These are phyloP conservation scores for Hanseniaspora taiwanica DNA, from an alignment of 805 yeast genomes.

Conservation along the genomic window DNA sequence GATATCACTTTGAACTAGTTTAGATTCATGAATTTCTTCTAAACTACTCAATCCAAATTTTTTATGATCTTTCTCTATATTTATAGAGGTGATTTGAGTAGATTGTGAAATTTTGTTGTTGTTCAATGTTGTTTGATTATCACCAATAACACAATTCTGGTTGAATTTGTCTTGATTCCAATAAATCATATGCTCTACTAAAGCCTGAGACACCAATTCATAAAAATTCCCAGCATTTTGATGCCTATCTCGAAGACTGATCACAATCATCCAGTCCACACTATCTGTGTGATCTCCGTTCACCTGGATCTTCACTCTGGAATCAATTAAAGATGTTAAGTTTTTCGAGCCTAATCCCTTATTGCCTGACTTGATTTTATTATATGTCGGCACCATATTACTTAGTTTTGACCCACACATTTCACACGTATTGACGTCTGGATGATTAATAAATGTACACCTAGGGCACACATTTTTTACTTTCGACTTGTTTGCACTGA, in stretches of 20 bases:
- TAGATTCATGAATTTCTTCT: constrained; percentile 41
- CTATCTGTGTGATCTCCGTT: constrained; percentile 20
- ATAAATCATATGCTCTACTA: neutral
- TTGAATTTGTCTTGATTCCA: constrained; percentile 6
- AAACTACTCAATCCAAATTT: constrained; percentile 61
- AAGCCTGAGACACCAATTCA: neutral
- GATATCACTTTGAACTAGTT: constrained; percentile 42
- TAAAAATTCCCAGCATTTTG: neutral
- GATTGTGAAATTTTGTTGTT: constrained; percentile 2
- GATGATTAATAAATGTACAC: constrained; percentile 79
- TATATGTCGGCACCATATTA: constrained; percentile 11
- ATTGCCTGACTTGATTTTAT: too few relatives aligned
- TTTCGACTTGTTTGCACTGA: too few relatives aligned
- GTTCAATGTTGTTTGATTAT: constrained; percentile 3
- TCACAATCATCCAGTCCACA: neutral
- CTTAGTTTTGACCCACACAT: constrained; percentile 61
- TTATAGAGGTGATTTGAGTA: constrained; percentile 2
- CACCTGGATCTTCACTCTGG: constrained; percentile 19
- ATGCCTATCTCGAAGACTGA: neutral
- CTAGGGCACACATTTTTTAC: constrained; percentile 29
- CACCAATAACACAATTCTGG: constrained; percentile 3
- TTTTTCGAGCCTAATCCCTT: constrained; percentile 13
- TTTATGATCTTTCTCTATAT: constrained; percentile 27
- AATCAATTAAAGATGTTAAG: constrained; percentile 14
- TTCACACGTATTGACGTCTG: constrained; percentile 66